phyloP scores from a whole-genome alignment of 495 filamentous ascomycete genomes.

The Neurospora sp. region DNA sequence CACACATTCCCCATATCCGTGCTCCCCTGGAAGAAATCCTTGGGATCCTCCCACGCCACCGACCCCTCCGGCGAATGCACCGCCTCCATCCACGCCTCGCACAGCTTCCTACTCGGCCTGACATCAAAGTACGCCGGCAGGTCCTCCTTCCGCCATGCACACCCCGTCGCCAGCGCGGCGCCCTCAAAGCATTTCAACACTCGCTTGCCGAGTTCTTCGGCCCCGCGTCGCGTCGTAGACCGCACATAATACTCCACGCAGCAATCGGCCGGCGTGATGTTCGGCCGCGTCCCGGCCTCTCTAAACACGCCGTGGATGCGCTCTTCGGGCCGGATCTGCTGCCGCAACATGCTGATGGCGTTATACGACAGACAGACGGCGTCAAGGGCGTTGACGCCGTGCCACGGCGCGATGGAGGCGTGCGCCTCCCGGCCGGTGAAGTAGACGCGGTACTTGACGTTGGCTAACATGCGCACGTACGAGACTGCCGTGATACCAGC shows the following conservation, averaged over 20 bases:
- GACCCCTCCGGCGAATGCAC: constrained; percentile 17
- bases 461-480: constrained; percentile 41
- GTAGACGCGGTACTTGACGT: constrained; percentile 36
- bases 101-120: constrained; percentile 5
- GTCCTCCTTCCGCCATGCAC: constrained; percentile 36
- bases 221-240: constrained; percentile 30
- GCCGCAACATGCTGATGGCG: constrained; percentile 49
- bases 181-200: constrained; percentile 48
- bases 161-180: constrained; percentile 46
- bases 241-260: constrained; percentile 48
- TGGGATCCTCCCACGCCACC: constrained; percentile 26
- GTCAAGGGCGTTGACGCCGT: constrained; percentile 55
- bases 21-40: constrained; percentile 32
- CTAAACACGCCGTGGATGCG: constrained; percentile 23
- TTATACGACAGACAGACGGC: constrained; percentile 52
- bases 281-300: constrained; percentile 19
- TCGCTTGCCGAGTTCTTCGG: constrained; percentile 37
- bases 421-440: constrained; percentile 42
- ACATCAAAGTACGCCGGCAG: constrained; percentile 41
- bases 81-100: constrained; percentile 38
- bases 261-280: constrained; percentile 45
- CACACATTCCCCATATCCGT: constrained; percentile 47
- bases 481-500: constrained; percentile 20
- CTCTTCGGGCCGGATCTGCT: constrained; percentile 40
- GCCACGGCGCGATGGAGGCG: constrained; percentile 54